Percentiles rank a stretch among this genome's conserved stretches.
Conservation (phyloP, 208 protist genomes). For the Naegleria gruberi region DNA sequence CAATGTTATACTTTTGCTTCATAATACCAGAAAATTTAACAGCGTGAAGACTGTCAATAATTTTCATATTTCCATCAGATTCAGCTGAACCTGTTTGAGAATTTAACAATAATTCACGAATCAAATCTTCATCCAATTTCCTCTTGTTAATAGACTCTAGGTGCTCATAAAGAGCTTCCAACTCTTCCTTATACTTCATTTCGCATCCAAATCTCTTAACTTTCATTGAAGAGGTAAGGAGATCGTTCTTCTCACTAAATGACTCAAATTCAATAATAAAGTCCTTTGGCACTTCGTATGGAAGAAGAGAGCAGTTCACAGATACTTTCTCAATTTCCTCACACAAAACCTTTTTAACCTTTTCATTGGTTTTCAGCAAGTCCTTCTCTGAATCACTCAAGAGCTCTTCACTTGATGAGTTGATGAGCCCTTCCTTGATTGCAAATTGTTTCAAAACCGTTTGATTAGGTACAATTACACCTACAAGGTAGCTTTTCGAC, state of each 20-base stretch:
- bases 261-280: not conserved
- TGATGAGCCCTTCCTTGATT: not conserved
- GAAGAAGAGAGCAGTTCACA: not conserved
- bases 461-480: not conserved
- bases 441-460: not conserved
- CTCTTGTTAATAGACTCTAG: not conserved
- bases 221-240: not conserved
- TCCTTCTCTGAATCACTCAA: not conserved
- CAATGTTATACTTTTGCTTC: not conserved
- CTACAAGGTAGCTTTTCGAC: not conserved
- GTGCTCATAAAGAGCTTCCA: not conserved
- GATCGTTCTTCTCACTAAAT: not conserved
- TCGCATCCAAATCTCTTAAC: not conserved
- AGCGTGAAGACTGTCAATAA: not conserved
- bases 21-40: not conserved
- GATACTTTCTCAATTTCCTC: not conserved
- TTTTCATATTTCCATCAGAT: not conserved
- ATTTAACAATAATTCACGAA: not conserved
- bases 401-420: no score
- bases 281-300: conserved; percentile 6
- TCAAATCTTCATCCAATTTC: not conserved
- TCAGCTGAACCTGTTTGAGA: not conserved
- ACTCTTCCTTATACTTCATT: not conserved
- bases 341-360: not conserved
- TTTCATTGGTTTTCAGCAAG: not conserved